Base-by-base conservation (phyloP, 768 basidiomycete genomes). In the Leccinellum albellum region DNA sequence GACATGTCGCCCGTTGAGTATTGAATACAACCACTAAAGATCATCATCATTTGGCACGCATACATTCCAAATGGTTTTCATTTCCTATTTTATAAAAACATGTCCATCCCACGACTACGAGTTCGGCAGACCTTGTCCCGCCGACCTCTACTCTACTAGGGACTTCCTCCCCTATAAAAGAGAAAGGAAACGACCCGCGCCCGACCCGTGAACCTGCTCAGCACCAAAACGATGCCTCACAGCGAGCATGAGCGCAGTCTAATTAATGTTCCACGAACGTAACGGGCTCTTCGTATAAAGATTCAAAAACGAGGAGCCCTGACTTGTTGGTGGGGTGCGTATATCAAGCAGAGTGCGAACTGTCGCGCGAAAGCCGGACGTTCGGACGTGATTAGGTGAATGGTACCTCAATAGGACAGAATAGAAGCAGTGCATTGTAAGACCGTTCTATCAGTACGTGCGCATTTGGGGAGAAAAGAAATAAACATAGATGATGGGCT, bases 61-160 rank as follows among this genome's bases (percentile, higher is more conserved):
- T 48, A 33, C 46, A 57, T 66, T 56, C 61, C 58, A 63, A 63
- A 44, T 12, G 21, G 17, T 6, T 44, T 20, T 6, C 23, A 44
- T 44, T 20, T 68, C 53, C 63, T 56, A 63, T 23, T 12, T 68
- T 56, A 63, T 55, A 63, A 63, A 8, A 5, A 7, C 10, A 75
- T 86, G 83, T 86, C 47, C 79, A 83, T 81, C 81, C 71, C 84
- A 79, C 76, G 85, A 87, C 85, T 87, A 86, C 80, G 82, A 82
- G 76, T 64, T 71, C 69, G 70, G 74, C 67, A 67, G 72, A 64
- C 58, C 57, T 45, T 61, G 60, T 8, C 17, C 50, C 66, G 67
- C 73, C 60, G 65, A 68, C 69, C 79, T 82, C 85, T 83, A 87
- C 85, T 87, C 85, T 46, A 76, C 70, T 44, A 78, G 79, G 75